phyloP scores from a whole-genome alignment of 2,329 filamentous ascomycete genomes.

The Sarocladium oryzae region DNA sequence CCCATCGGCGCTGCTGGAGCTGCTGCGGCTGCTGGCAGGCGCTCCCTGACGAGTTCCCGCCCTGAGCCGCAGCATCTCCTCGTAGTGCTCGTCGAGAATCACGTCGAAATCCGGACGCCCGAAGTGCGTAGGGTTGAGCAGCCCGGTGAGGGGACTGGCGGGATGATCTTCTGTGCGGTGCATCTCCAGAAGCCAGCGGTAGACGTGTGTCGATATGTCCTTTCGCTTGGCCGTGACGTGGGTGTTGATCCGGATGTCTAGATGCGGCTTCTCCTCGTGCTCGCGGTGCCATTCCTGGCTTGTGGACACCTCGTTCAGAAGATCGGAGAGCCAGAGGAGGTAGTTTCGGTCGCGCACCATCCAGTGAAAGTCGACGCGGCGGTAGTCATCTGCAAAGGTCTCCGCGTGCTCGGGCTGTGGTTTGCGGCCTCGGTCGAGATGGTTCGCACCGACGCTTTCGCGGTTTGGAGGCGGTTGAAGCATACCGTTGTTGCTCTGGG shows the following conservation, averaged over 20 bases:
- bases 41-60: background rate
- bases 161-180: conserved; percentile 46
- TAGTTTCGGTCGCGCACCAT: conserved; percentile 51
- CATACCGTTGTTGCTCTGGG: background rate
- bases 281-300: conserved; percentile 31
- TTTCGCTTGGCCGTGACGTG: conserved; percentile 51
- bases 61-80: conserved; percentile 38
- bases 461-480: background rate
- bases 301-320: conserved; percentile 42
- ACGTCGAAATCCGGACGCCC: conserved; percentile 45
- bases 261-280: conserved; percentile 28
- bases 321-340: conserved; percentile 50
- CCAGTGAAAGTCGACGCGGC: conserved; percentile 54
- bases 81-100: conserved; percentile 48
- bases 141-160: conserved; percentile 45
- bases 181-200: conserved; percentile 49
- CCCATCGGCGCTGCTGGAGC: background rate
- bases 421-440: conserved; percentile 14
- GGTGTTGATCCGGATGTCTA: conserved; percentile 49
- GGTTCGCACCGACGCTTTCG: conserved; percentile 5
- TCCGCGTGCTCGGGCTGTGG: conserved; percentile 14
- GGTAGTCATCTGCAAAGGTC: conserved; percentile 31
- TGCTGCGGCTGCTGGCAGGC: conserved; percentile 6
- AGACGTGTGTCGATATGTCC: conserved; percentile 46
- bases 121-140: conserved; percentile 47